Evolutionary conservation across 2,329 filamentous ascomycete species (phyloP).

Genomic region (Corniculantispora saksenae): DNA sequence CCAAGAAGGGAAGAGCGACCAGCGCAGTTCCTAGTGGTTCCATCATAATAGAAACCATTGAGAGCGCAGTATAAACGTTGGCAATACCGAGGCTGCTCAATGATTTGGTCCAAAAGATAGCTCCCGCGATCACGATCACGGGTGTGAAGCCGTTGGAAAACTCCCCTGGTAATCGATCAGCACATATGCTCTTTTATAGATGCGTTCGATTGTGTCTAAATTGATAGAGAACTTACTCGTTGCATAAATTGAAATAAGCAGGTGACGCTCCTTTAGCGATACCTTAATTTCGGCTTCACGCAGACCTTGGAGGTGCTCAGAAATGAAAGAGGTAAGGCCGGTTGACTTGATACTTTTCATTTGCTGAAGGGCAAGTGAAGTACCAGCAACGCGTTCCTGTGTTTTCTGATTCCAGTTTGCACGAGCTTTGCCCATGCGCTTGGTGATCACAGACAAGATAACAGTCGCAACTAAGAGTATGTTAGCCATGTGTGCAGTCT

Average conservation of each 20-base stretch:
- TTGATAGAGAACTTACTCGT: background rate
- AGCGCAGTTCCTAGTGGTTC: background rate
- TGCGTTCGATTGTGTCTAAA: too few relatives aligned
- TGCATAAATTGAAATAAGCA: slow-evolving; percentile 27
- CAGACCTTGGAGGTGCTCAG: slow-evolving; percentile 34
- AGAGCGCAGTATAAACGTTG: background rate
- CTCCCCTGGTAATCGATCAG: too few relatives aligned
- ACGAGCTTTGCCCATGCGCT: slow-evolving; percentile 33
- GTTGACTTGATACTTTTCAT: slow-evolving; percentile 49
- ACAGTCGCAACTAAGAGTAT: slow-evolving; percentile 24
- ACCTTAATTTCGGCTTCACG: slow-evolving; percentile 39
- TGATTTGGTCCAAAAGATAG: slow-evolving; percentile 32
- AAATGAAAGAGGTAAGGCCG: slow-evolving; percentile 38
- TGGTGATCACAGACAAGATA: slow-evolving; percentile 24
- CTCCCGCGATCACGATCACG: slow-evolving; percentile 33
- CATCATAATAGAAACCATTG: background rate
- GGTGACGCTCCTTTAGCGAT: slow-evolving; percentile 38
- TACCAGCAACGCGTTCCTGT: slow-evolving; percentile 41
- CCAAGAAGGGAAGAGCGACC: background rate
- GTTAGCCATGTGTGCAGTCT: background rate
- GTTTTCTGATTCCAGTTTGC: slow-evolving; percentile 41
- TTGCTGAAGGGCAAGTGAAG: slow-evolving; percentile 38
- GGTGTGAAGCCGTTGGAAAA: slow-evolving; percentile 28
- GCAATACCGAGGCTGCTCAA: background rate
- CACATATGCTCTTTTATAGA: too few relatives aligned